These are phyloP conservation scores for Claviceps capensis DNA, from an alignment of 2,329 filamentous ascomycete genomes.

Conservation along the genomic window DNA sequence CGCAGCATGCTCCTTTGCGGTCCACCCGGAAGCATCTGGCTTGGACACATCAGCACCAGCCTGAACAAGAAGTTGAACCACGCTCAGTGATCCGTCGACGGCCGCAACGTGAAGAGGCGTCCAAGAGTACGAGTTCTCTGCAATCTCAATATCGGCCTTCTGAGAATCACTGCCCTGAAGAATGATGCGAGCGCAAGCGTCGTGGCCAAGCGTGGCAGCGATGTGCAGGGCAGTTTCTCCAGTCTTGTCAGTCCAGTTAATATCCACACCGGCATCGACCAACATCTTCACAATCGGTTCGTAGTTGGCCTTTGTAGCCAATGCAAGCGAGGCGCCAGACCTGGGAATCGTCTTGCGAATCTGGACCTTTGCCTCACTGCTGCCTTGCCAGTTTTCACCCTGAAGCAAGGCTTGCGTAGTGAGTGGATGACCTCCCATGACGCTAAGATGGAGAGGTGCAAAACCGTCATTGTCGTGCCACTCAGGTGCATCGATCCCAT, in stretches of 20 bases:
- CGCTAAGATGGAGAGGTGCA: constrained; percentile 80
- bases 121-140: constrained; percentile 81
- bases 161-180: constrained; percentile 56
- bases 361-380: constrained; percentile 45
- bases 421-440: constrained; percentile 77
- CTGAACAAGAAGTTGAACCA: constrained; percentile 65
- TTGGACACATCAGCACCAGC: constrained; percentile 64
- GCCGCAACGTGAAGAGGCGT: constrained; percentile 88
- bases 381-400: constrained; percentile 63
- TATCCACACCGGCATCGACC: constrained; percentile 78
- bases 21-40: constrained; percentile 83
- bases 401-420: constrained; percentile 73
- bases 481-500: constrained; percentile 72
- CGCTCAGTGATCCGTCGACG: constrained; percentile 68
- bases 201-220: constrained; percentile 77
- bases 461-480: constrained; percentile 93
- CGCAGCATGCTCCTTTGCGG: constrained; percentile 81
- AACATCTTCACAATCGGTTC: constrained; percentile 72
- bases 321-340: constrained; percentile 73
- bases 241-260: constrained; percentile 83
- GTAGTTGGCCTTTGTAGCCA: constrained; percentile 83
- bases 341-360: constrained; percentile 60
- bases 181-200: constrained; percentile 64
- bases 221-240: constrained; percentile 88
- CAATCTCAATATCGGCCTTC: constrained; percentile 61